Percentiles rank a stretch among this genome's conserved stretches.
Conservation (phyloP, 139 green algal species). For the Yamagishiella unicocca region DNA sequence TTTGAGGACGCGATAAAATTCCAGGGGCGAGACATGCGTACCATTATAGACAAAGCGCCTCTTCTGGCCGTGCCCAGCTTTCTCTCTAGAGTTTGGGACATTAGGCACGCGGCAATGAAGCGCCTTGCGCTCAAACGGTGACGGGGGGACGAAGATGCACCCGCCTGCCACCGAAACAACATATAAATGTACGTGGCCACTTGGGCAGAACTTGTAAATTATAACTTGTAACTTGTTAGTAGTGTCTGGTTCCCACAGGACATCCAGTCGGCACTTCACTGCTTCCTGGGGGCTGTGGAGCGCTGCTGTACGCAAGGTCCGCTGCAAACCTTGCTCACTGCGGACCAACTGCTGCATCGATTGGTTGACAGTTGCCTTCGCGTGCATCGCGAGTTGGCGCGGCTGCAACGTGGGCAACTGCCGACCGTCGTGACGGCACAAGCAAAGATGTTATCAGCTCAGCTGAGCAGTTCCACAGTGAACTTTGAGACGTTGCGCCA, state of each 20-base stretch:
- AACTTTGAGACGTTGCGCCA: neutral
- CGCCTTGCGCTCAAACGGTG: too few relatives aligned
- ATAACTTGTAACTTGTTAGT: too few relatives aligned
- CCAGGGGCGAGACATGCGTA: too few relatives aligned
- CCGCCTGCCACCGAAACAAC: neutral
- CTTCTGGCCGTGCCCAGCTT: too few relatives aligned
- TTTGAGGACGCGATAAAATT: too few relatives aligned
- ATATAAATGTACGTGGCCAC: neutral
- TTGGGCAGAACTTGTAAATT: too few relatives aligned
- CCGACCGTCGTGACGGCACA: neutral
- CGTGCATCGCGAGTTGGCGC: neutral
- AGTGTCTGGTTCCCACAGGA: too few relatives aligned
- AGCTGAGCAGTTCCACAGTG: neutral
- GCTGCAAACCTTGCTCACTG: slow-evolving; percentile 22
- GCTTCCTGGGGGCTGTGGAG: neutral
- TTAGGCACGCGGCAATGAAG: too few relatives aligned
- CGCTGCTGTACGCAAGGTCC: slow-evolving; percentile 16
- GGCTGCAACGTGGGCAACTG: neutral
- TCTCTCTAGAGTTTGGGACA: too few relatives aligned
- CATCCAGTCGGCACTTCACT: neutral
- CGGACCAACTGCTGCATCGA: neutral
- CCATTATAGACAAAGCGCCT: too few relatives aligned
- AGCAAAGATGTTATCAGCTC: neutral
- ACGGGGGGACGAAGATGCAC: too few relatives aligned
- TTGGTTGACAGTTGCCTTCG: slow-evolving; percentile 13